Conservation (phyloP, 2,329 filamentous ascomycete genomes). For the Colletotrichum euphorbiae region DNA sequence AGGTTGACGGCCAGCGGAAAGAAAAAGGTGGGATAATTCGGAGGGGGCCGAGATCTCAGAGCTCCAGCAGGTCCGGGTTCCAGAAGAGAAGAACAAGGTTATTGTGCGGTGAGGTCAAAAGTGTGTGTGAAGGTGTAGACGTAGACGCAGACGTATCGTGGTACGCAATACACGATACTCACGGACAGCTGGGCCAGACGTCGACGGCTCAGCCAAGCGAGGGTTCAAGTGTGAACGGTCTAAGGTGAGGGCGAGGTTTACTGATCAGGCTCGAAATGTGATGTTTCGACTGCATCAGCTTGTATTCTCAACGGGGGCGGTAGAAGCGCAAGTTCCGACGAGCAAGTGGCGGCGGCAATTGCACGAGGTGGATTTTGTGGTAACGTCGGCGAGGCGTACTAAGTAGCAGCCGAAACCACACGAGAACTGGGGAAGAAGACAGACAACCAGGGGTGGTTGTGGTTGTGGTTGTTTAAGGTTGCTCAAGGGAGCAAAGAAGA, state of each 20-base stretch:
- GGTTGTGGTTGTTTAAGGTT: background rate
- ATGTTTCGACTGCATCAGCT: constrained; percentile 10
- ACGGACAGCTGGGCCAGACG: constrained; percentile 26
- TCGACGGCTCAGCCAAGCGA: constrained; percentile 23
- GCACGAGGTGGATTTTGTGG: constrained; percentile 15
- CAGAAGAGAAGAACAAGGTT: constrained; percentile 27
- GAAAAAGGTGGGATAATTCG: constrained; percentile 4
- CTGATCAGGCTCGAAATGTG: constrained; percentile 18
- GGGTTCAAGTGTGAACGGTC: background rate
- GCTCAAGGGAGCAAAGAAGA: background rate
- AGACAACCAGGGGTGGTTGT: background rate
- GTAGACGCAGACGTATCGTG: background rate
- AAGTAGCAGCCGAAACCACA: constrained; percentile 23
- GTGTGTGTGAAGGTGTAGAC: constrained; percentile 9
- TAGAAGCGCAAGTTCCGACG: background rate
- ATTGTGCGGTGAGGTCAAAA: constrained; percentile 4
- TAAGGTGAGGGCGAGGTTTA: constrained; percentile 4
- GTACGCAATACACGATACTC: background rate
- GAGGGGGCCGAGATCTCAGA: constrained; percentile 34
- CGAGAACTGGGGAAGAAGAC: constrained; percentile 15
- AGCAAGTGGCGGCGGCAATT: background rate
- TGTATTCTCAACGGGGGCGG: background rate
- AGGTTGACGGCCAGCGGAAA: constrained; percentile 2
- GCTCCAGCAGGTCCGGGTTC: constrained; percentile 27
- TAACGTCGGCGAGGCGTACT: constrained; percentile 15